These are phyloP conservation scores for Teratosphaeria zuluensis DNA, from an alignment of 2,329 filamentous ascomycete species.

Conservation along the genomic window DNA sequence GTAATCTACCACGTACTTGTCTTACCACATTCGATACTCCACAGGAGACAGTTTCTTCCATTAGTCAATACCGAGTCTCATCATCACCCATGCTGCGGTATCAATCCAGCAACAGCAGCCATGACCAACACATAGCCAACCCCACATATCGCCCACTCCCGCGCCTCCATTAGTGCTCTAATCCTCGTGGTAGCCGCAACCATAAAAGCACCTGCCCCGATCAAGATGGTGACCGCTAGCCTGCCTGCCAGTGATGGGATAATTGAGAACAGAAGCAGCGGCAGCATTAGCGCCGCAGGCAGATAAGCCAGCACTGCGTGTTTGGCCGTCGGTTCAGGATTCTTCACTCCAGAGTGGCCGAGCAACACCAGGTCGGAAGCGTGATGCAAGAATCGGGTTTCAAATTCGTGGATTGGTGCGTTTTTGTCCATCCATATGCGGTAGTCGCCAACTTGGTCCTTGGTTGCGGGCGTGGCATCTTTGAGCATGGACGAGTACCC, in stretches of 20 bases:
- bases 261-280: constrained; percentile 34
- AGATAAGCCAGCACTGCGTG: constrained; percentile 19
- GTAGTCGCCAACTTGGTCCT: constrained; percentile 45
- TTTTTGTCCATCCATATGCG: constrained; percentile 47
- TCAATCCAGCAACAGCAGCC: constrained; percentile 23
- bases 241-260: constrained; percentile 33
- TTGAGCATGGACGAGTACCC: constrained; percentile 48
- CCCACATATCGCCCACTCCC: constrained; percentile 31
- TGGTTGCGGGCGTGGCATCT: constrained; percentile 39
- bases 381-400: constrained; percentile 51
- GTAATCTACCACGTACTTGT: too few relatives aligned
- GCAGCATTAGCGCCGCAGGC: constrained; percentile 30
- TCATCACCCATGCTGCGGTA: constrained; percentile 7
- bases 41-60: too few relatives aligned
- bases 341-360: background rate
- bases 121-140: constrained; percentile 33
- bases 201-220: constrained; percentile 27
- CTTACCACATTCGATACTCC: too few relatives aligned
- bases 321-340: background rate
- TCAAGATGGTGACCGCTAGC: constrained; percentile 29
- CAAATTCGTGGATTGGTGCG: constrained; percentile 47
- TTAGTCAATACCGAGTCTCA: background rate
- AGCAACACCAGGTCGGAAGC: constrained; percentile 44
- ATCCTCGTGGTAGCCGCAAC: constrained; percentile 26
- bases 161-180: constrained; percentile 24